These are phyloP conservation scores for Verticillium nonalfalfae DNA, from an alignment of 2,329 filamentous ascomycete genomes.

Conservation along the genomic window DNA sequence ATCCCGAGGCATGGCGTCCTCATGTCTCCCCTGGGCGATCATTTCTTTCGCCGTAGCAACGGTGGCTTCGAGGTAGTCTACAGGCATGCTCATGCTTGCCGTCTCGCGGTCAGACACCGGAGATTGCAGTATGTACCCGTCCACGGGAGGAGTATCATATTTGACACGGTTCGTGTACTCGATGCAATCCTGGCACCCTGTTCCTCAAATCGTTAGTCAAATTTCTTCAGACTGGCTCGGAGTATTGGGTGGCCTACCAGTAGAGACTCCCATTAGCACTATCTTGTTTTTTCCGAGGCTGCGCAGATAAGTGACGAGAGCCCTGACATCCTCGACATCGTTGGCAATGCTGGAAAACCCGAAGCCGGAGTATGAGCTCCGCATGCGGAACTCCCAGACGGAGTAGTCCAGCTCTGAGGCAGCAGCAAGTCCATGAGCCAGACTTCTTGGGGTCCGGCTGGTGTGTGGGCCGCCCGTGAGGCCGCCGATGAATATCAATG, in stretches of 20 bases:
- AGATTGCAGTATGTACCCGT: slow-evolving; percentile 74
- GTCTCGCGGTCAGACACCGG: slow-evolving; percentile 72
- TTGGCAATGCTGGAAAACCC: slow-evolving; percentile 41
- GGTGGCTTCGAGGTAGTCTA: slow-evolving; percentile 30
- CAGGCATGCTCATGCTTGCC: slow-evolving; percentile 35
- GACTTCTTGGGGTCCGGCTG: slow-evolving; percentile 44
- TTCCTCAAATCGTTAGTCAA: slow-evolving; percentile 32
- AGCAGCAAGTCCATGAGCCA: slow-evolving; percentile 35
- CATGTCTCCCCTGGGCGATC: slow-evolving; percentile 45
- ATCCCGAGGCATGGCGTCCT: slow-evolving; percentile 25
- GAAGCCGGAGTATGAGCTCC: slow-evolving; percentile 46
- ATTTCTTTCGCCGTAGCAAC: slow-evolving; percentile 45
- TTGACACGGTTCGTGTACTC: slow-evolving; percentile 38
- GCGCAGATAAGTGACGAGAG: slow-evolving; percentile 46
- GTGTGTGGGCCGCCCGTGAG: slow-evolving; percentile 64
- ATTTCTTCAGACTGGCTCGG: background rate
- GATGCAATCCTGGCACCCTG: slow-evolving; percentile 53
- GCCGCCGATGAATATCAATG: slow-evolving; percentile 63
- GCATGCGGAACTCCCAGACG: slow-evolving; percentile 49
- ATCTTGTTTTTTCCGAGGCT: slow-evolving; percentile 40
- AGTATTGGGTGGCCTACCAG: background rate
- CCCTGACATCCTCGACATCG: slow-evolving; percentile 46
- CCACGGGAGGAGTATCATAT: slow-evolving; percentile 39
- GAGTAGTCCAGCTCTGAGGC: slow-evolving; percentile 35
- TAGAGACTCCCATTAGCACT: slow-evolving; percentile 38